Percentiles rank a stretch among this genome's conserved stretches.
phyloP scores from a whole-genome alignment of 2,329 filamentous ascomycete species.

The Calonectria hawksworthii region DNA sequence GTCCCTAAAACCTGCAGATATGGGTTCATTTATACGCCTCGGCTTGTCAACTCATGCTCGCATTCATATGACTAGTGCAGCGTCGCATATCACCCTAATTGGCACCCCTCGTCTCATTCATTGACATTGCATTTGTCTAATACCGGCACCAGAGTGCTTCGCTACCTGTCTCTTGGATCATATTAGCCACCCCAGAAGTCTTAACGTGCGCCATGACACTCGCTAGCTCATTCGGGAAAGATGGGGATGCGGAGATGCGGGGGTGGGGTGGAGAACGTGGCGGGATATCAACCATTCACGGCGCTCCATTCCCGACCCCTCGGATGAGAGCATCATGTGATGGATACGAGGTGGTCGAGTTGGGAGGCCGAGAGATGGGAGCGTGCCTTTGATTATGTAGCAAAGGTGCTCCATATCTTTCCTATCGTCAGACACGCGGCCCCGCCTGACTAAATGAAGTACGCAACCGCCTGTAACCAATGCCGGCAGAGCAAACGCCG shows the following conservation, averaged over 20 bases:
- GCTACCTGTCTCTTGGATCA: not conserved
- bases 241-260: not conserved
- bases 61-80: not conserved
- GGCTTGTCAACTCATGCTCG: not conserved
- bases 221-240: not conserved
- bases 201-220: not conserved
- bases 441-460: not conserved
- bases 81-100: not conserved
- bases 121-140: not conserved
- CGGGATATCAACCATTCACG: conserved; percentile 4
- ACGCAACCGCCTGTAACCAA: conserved; percentile 1
- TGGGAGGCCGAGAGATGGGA: not conserved
- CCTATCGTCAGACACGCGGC: too few relatives aligned
- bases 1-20: not conserved
- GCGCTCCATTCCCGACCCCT: not conserved
- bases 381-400: not conserved
- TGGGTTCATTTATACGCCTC: not conserved
- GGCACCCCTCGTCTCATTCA: not conserved
- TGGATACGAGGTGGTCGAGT: not conserved
- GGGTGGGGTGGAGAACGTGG: not conserved
- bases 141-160: not conserved
- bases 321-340: not conserved
- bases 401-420: not conserved
- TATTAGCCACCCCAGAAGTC: not conserved
- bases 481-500: conserved; percentile 1